A percentile compares a stretch with the other conserved stretches of the same genome.
phyloP scores from a whole-genome alignment of 169 alveolate genomes.

The Cryptosporidium viatorum region DNA sequence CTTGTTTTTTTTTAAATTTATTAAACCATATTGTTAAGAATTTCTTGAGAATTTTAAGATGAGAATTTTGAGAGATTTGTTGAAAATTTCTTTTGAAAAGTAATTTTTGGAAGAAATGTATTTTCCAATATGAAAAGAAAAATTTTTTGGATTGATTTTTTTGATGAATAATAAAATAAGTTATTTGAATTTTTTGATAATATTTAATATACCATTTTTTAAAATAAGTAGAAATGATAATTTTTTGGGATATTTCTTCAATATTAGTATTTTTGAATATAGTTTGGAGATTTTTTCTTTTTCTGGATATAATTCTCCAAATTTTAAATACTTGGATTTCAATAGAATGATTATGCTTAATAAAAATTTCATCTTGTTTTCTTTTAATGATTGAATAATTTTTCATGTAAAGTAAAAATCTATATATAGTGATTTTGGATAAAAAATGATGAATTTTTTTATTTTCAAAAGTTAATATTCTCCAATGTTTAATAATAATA shows the following conservation, averaged over 20 bases:
- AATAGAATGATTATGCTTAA: not conserved
- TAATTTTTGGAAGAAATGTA: not conserved
- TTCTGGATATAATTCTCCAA: constrained; percentile 10
- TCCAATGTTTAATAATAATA: constrained; percentile 18
- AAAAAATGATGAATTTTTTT: not conserved
- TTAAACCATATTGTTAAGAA: not conserved
- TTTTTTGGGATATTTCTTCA: not conserved
- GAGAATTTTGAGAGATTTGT: not conserved
- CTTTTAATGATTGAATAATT: not conserved
- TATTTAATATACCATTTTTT: not conserved
- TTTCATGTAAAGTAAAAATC: not conserved
- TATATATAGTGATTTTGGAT: not conserved
- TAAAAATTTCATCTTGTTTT: not conserved
- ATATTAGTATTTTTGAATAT: not conserved
- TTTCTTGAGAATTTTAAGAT: not conserved
- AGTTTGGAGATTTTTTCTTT: not conserved
- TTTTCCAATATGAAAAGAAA: not conserved
- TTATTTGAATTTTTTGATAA: not conserved
- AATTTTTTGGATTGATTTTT: not conserved
- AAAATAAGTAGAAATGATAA: not conserved
- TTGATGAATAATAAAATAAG: not conserved
- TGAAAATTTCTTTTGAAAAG: not conserved
- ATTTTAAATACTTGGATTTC: not conserved
- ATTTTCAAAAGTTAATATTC: not conserved
- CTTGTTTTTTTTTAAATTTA: not conserved